These are phyloP conservation scores for Pseudoscleropodium purum DNA, from an alignment of 225 moss, liverwort and hornwort species.

Conservation along the genomic window DNA sequence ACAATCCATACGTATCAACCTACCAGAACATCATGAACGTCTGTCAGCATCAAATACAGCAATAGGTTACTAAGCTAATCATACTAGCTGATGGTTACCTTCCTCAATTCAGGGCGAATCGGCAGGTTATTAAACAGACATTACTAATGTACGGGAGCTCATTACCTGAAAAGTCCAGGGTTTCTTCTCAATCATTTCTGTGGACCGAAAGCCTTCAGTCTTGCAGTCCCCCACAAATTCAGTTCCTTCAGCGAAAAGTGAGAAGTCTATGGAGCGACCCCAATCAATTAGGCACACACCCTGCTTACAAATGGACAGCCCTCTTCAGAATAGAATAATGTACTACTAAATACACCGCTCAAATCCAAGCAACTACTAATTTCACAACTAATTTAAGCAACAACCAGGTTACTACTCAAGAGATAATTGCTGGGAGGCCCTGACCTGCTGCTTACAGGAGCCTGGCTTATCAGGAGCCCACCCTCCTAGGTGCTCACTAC, in stretches of 20 bases:
- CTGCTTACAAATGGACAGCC: conserved; percentile 21
- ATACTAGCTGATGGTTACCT: background rate
- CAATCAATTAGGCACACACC: conserved; percentile 95
- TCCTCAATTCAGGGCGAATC: background rate
- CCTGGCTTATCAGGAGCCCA: conserved; percentile 63
- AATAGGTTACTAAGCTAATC: background rate
- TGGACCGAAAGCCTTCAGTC: conserved; percentile 87
- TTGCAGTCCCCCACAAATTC: conserved; percentile 80
- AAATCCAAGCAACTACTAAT: background rate
- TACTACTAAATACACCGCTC: background rate
- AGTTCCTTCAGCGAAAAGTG: conserved; percentile 60
- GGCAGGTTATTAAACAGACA: background rate
- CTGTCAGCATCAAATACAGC: background rate
- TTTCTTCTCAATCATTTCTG: conserved; percentile 84
- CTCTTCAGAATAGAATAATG: background rate
- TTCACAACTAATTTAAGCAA: background rate
- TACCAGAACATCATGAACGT: conserved; percentile 14
- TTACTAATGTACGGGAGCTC: background rate
- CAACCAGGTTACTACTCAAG: background rate
- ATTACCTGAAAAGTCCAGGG: conserved; percentile 92
- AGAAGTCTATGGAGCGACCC: conserved; percentile 87
- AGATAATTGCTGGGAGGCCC: background rate
- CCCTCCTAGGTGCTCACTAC: conserved; percentile 41
- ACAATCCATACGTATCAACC: conserved; percentile 92
- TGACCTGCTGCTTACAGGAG: conserved; percentile 75